Percentiles rank a stretch among this genome's conserved stretches.
These are phyloP conservation scores for Pythium apleroticum DNA, from an alignment of 352 stramenopile species.

Conservation along the genomic window DNA sequence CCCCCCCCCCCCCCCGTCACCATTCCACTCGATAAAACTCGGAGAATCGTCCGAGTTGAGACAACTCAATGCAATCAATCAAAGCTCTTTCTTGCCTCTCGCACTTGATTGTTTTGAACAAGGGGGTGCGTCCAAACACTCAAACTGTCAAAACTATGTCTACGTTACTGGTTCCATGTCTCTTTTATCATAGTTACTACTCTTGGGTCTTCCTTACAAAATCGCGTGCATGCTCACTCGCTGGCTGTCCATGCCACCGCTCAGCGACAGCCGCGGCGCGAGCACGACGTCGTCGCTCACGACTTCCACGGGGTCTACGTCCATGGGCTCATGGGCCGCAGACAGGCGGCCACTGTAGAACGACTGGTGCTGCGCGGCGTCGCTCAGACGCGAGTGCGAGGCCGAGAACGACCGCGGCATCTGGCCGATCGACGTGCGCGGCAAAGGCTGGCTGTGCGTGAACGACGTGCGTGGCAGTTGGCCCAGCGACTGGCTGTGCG, in stretches of 20 bases:
- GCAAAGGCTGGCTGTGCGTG: conserved; percentile 14
- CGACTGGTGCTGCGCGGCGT: conserved; percentile 12
- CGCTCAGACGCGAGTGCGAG: conserved; percentile 20
- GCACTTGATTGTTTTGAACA: too few species aligned
- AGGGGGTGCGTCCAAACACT: too few species aligned
- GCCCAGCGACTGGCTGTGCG: neutral
- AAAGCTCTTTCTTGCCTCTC: too few species aligned
- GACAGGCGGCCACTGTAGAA: conserved; percentile 25
- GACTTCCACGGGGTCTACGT: conserved; percentile 27
- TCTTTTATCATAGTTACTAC: conserved; percentile 1
- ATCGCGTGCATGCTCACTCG: conserved; percentile 33
- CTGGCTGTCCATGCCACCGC: conserved; percentile 19
- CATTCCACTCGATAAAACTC: too few species aligned
- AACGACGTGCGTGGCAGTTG: conserved; percentile 20
- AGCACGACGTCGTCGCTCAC: conserved; percentile 25
- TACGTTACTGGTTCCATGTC: neutral
- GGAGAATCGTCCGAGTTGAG: too few species aligned
- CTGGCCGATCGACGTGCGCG: conserved; percentile 22
- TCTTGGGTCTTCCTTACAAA: conserved; percentile 19
- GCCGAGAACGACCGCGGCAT: conserved; percentile 26
- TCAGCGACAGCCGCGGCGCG: conserved; percentile 25
- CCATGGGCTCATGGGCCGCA: conserved; percentile 22
- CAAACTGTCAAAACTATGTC: neutral
- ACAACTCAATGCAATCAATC: too few species aligned
- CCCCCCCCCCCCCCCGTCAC: too few species aligned